Conservation (phyloP, 371 early-diverging fungal genomes). For the Mucor lusitanicus region DNA sequence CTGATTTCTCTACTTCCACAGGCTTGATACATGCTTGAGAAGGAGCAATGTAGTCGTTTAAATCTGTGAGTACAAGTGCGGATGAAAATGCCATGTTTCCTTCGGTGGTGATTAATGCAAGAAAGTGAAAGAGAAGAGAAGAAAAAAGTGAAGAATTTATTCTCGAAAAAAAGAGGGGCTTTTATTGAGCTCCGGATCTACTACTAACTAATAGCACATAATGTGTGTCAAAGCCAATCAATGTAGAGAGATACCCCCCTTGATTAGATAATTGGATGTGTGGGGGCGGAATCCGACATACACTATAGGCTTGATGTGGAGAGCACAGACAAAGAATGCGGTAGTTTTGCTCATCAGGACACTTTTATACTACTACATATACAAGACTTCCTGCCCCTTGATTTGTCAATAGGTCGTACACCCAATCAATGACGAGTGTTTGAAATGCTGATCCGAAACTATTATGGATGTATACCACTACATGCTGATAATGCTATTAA, state of each 20-base stretch:
- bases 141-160: neutral
- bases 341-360: no score
- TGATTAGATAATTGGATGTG: no score
- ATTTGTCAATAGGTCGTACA: no score
- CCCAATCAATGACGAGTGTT: no score
- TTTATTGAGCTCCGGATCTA: neutral
- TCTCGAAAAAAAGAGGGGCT: neutral
- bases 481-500: no score
- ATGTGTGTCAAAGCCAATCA: neutral
- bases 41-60: constrained; percentile 95
- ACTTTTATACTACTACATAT: no score
- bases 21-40: constrained; percentile 96
- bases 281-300: no score
- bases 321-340: no score
- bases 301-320: no score
- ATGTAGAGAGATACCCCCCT: neutral
- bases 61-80: constrained; percentile 83
- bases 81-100: constrained; percentile 70
- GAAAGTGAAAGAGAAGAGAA: neutral
- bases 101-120: constrained; percentile 7
- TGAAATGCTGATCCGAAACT: no score
- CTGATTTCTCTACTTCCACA: constrained; percentile 73
- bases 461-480: no score
- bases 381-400: no score
- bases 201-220: neutral